Evolutionary conservation across 2,329 filamentous ascomycete species (phyloP).

Genomic region (Penicillium vulpinum): DNA sequence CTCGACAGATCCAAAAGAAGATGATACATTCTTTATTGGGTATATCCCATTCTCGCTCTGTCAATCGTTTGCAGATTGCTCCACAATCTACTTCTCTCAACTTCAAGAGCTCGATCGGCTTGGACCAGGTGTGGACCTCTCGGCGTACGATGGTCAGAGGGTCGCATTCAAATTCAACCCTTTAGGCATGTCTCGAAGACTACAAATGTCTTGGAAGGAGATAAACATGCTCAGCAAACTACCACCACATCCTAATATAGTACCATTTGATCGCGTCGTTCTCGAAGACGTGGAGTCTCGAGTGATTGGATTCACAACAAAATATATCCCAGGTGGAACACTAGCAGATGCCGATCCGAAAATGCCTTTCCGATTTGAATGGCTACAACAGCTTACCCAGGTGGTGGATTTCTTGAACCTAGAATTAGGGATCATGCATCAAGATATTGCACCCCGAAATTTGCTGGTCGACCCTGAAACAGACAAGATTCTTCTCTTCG

Average conservation of each 20-base stretch:
- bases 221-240: conserved; percentile 27
- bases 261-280: conserved; percentile 30
- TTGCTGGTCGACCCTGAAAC: conserved; percentile 29
- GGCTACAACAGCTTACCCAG: conserved; percentile 26
- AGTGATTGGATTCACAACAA: conserved; percentile 30
- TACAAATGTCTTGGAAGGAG: conserved; percentile 28
- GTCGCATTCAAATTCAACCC: conserved; percentile 23
- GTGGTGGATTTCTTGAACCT: conserved; percentile 26
- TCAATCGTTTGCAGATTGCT: conserved; percentile 13
- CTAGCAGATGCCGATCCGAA: conserved; percentile 30
- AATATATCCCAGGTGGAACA: conserved; percentile 25
- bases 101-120: conserved; percentile 20
- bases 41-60: conserved; percentile 18
- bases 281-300: conserved; percentile 26
- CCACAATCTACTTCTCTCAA: conserved; percentile 17
- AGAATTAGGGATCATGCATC: conserved; percentile 33
- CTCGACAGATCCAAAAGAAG: conserved; percentile 23
- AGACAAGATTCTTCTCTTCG: conserved; percentile 26
- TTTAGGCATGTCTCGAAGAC: conserved; percentile 14
- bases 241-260: conserved; percentile 30
- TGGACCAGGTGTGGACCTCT: conserved; percentile 18
- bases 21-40: conserved; percentile 18
- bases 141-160: conserved; percentile 8
- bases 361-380: conserved; percentile 24
- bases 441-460: conserved; percentile 35